These are phyloP conservation scores for Elsinoe arachidis DNA, from an alignment of 2,329 filamentous ascomycete genomes.

Conservation along the genomic window DNA sequence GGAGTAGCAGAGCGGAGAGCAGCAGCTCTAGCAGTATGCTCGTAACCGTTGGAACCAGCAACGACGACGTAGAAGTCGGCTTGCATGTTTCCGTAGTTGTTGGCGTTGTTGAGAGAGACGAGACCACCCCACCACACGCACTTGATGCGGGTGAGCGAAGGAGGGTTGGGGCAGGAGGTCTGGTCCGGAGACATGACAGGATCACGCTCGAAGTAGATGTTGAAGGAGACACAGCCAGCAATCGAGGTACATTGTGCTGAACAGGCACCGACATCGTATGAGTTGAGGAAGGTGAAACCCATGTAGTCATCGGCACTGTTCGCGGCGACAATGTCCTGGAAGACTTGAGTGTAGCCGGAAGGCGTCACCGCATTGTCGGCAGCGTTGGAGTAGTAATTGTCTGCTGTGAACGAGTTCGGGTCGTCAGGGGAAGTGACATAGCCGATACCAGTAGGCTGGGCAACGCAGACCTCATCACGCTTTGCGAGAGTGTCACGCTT, in stretches of 20 bases:
- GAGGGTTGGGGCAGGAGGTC: constrained; percentile 18
- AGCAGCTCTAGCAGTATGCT: constrained; percentile 18
- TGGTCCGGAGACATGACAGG: constrained; percentile 16
- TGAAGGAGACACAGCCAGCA: constrained; percentile 19
- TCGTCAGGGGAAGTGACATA: neutral
- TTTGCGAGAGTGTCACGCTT: constrained; percentile 1
- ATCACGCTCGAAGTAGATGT: constrained; percentile 20
- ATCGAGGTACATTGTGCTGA: constrained; percentile 20
- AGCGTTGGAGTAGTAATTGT: constrained; percentile 1
- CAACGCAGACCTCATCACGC: constrained; percentile 8
- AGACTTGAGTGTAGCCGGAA: neutral
- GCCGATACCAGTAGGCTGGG: constrained; percentile 6
- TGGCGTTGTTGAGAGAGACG: constrained; percentile 15
- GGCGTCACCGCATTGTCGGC: neutral
- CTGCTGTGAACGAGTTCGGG: constrained; percentile 1
- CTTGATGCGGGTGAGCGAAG: constrained; percentile 17
- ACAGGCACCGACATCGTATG: constrained; percentile 25
- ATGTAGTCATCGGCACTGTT: constrained; percentile 18
- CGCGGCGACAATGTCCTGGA: neutral
- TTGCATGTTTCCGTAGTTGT: constrained; percentile 18
- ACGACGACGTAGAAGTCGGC: constrained; percentile 26
- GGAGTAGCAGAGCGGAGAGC: neutral
- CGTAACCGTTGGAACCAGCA: constrained; percentile 28
- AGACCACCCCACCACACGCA: constrained; percentile 18
- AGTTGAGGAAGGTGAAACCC: constrained; percentile 20